These are phyloP conservation scores for Lizonia empirigonia DNA, from an alignment of 2,329 filamentous ascomycete genomes.

Conservation along the genomic window DNA sequence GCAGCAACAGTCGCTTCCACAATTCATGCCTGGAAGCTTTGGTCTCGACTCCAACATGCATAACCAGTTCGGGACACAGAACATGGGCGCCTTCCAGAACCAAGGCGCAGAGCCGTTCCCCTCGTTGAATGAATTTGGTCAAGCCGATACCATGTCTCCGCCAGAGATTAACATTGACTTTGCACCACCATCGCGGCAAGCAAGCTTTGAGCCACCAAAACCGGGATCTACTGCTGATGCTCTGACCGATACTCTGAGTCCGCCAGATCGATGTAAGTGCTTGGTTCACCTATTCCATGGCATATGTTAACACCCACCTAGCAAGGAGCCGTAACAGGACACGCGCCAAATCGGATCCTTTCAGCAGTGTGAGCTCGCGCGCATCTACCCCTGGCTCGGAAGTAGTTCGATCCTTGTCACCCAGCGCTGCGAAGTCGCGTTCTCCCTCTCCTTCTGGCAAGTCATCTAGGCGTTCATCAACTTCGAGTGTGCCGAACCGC, in stretches of 20 bases:
- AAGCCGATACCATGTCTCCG: slow-evolving; percentile 79
- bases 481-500: slow-evolving; percentile 61
- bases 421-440: slow-evolving; percentile 52
- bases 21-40: slow-evolving; percentile 55
- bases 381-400: slow-evolving; percentile 51
- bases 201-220: slow-evolving; percentile 70
- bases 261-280: slow-evolving; percentile 69
- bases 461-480: slow-evolving; percentile 56
- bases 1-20: slow-evolving; percentile 65
- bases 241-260: slow-evolving; percentile 61
- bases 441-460: slow-evolving; percentile 57
- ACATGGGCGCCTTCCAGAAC: slow-evolving; percentile 59
- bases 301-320: slow-evolving; percentile 36
- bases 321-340: slow-evolving; percentile 62
- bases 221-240: slow-evolving; percentile 71
- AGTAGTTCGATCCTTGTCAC: slow-evolving; percentile 50
- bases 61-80: slow-evolving; percentile 55
- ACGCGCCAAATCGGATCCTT: slow-evolving; percentile 66
- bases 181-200: slow-evolving; percentile 73
- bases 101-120: slow-evolving; percentile 56
- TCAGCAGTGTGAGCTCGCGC: slow-evolving; percentile 55
- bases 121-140: slow-evolving; percentile 66
- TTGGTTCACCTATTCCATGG: slow-evolving; percentile 20
- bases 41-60: slow-evolving; percentile 55
- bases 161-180: slow-evolving; percentile 95